These are phyloP conservation scores for Botrytis galanthina DNA, from an alignment of 2,329 filamentous ascomycete genomes.

Conservation along the genomic window DNA sequence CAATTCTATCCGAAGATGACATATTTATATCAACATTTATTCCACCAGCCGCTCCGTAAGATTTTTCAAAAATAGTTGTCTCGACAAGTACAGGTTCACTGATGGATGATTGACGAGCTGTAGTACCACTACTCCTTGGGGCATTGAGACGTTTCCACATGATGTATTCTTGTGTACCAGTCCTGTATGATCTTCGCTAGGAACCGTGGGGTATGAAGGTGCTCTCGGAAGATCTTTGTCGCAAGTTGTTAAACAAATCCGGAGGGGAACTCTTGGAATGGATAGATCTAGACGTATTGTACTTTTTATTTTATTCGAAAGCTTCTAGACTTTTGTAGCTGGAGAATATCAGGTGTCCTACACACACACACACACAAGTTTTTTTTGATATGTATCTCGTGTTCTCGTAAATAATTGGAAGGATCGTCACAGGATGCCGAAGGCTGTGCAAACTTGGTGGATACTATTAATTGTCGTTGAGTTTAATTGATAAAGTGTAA, in stretches of 20 bases:
- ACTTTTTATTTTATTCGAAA: neutral
- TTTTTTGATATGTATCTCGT: slow-evolving; percentile 20
- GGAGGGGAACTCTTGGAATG: neutral
- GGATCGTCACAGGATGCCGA: slow-evolving; percentile 15
- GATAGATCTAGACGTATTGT: neutral
- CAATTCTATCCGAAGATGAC: slow-evolving; percentile 26
- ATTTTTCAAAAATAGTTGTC: slow-evolving; percentile 46
- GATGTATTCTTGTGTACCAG: slow-evolving; percentile 27
- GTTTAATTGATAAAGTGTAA: neutral
- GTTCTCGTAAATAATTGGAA: slow-evolving; percentile 19
- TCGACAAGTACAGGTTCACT: slow-evolving; percentile 46
- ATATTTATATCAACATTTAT: slow-evolving; percentile 31
- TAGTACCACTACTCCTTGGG: slow-evolving; percentile 35
- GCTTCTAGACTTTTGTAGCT: slow-evolving; percentile 11
- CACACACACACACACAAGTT: neutral
- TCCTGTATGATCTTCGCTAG: slow-evolving; percentile 30
- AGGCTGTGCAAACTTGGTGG: slow-evolving; percentile 15
- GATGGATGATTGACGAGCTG: slow-evolving; percentile 41
- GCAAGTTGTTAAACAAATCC: neutral
- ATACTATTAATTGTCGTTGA: neutral
- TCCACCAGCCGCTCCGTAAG: slow-evolving; percentile 41
- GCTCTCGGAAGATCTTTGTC: slow-evolving; percentile 8
- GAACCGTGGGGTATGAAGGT: slow-evolving; percentile 4
- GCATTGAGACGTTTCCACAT: slow-evolving; percentile 56
- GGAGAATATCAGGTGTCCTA: neutral